Percentiles rank a stretch among this genome's conserved stretches.
Conservation (phyloP, 805 yeast species). For the Saturnispora ahearnii region DNA sequence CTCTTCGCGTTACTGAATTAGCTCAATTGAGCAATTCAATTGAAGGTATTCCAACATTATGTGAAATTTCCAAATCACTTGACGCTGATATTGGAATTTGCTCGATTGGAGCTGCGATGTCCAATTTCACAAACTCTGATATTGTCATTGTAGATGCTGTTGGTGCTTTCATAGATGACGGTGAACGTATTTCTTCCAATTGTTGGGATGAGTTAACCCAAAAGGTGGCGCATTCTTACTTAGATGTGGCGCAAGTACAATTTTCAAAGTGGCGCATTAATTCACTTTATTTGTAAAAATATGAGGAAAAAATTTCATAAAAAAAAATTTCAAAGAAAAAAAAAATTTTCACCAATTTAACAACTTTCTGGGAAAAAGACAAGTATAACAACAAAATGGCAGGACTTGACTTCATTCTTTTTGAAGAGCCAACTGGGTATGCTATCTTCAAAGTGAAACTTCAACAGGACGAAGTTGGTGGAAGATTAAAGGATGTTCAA, state of each 20-base stretch:
- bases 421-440: constrained; percentile 98
- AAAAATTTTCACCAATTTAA: constrained; percentile 1
- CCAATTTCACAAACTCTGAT: background rate
- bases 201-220: background rate
- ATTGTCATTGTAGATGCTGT: background rate
- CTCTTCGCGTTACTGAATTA: background rate
- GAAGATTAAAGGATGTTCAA: constrained; percentile 90
- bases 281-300: background rate
- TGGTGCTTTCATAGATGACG: constrained; percentile 4
- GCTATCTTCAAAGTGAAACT: constrained; percentile 89
- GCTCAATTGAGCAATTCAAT: background rate
- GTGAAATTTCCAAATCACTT: background rate
- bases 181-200: background rate
- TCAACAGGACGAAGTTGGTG: constrained; percentile 91
- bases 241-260: background rate
- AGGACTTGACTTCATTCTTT: constrained; percentile 81
- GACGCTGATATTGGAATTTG: background rate
- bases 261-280: background rate
- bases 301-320: background rate
- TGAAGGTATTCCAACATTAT: background rate
- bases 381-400: constrained; percentile 36
- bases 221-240: background rate
- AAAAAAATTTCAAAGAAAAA: background rate
- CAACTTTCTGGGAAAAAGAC: background rate
- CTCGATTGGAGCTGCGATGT: constrained; percentile 1